These are phyloP conservation scores for Solanum sejunctum DNA, from an alignment of 257 asterid species.

Conservation along the genomic window DNA sequence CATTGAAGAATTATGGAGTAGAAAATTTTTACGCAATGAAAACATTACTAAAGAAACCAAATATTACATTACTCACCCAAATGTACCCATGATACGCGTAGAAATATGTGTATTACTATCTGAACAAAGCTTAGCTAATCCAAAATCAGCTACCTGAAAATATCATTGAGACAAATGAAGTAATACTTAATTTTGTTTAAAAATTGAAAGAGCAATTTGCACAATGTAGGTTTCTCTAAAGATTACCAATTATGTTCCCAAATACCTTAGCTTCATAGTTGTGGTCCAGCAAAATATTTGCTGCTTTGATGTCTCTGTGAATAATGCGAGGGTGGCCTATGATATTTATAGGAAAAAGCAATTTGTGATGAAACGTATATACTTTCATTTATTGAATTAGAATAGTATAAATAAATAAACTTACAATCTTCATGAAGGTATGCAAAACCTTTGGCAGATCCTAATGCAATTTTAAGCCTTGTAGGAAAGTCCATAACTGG, in stretches of 20 bases:
- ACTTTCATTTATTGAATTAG: background rate
- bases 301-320: slow-evolving; percentile 82
- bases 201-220: background rate
- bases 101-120: slow-evolving; percentile 84
- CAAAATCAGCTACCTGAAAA: slow-evolving; percentile 84
- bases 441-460: slow-evolving; percentile 88
- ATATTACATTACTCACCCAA: slow-evolving; percentile 33
- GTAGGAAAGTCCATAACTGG: slow-evolving; percentile 66
- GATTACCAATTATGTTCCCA: background rate
- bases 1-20: background rate
- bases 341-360: background rate
- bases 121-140: slow-evolving; percentile 74
- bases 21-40: background rate
- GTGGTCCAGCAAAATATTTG: slow-evolving; percentile 62
- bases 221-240: background rate
- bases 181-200: background rate
- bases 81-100: slow-evolving; percentile 93
- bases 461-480: slow-evolving; percentile 62
- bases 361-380: background rate
- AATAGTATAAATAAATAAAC: background rate
- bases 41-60: background rate
- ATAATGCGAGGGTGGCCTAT: slow-evolving; percentile 93
- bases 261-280: slow-evolving; percentile 75
- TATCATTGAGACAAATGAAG: background rate
- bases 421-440: slow-evolving; percentile 88